These are phyloP conservation scores for Neurospora tetraspora DNA, from an alignment of 495 filamentous ascomycete species.

Conservation along the genomic window DNA sequence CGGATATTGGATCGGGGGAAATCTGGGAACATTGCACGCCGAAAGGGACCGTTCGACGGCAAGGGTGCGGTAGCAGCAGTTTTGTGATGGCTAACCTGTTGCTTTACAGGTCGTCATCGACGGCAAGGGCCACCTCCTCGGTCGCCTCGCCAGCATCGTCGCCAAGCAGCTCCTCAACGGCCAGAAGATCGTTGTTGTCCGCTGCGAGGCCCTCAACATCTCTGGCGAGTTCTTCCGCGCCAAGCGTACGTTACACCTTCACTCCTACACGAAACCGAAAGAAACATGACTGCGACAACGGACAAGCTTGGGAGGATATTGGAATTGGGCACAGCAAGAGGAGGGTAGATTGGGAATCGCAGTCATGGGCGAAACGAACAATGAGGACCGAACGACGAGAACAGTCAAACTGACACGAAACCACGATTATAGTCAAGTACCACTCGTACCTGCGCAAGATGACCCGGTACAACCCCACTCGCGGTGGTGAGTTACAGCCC, in stretches of 20 bases:
- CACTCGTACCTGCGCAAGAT: constrained; percentile 99
- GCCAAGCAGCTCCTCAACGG: constrained; percentile 99
- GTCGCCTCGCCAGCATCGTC: constrained; percentile 96
- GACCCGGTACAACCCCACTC: constrained; percentile 98
- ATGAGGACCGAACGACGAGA: constrained; percentile 4
- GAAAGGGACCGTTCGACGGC: not conserved
- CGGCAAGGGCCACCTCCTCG: constrained; percentile 99
- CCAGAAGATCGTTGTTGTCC: constrained; percentile 98
- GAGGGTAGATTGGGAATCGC: not conserved
- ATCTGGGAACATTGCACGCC: not conserved
- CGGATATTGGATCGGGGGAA: not conserved
- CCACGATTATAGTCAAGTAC: constrained; percentile 80
- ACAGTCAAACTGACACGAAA: constrained; percentile 19
- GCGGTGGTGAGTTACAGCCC: constrained; percentile 61
- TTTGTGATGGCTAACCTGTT: constrained; percentile 12
- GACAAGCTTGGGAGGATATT: not conserved
- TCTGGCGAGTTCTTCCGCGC: constrained; percentile 99
- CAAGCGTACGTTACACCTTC: constrained; percentile 73
- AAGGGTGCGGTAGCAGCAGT: not conserved
- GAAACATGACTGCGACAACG: constrained; percentile 3
- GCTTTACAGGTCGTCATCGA: constrained; percentile 79
- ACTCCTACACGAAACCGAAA: constrained; percentile 4
- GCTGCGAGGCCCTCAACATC: constrained; percentile 98
- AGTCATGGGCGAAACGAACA: not conserved
- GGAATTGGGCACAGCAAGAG: constrained; percentile 1